Conservation (phyloP, 2,329 filamentous ascomycete species). For the Tolypocladium ophioglossoides region DNA sequence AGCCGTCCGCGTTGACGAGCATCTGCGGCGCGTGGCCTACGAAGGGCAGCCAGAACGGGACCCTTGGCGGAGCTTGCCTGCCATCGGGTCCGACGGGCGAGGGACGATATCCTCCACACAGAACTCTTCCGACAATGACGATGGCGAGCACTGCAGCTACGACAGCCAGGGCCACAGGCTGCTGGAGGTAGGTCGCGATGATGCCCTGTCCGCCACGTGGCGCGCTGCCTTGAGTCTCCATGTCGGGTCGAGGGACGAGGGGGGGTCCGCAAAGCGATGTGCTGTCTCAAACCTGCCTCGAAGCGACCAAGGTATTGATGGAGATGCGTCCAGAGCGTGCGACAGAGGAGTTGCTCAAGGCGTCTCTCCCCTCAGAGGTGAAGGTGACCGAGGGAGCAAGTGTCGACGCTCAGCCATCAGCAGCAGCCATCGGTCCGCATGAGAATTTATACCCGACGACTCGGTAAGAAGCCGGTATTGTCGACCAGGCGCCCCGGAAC, state of each 20-base stretch:
- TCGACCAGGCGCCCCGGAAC: background rate
- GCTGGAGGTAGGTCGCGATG: constrained; percentile 7
- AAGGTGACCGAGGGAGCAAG: background rate
- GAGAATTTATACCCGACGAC: background rate
- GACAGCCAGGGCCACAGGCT: constrained; percentile 12
- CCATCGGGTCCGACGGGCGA: constrained; percentile 1
- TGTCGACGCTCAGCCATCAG: background rate
- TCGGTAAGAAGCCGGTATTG: background rate
- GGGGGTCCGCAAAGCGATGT: background rate
- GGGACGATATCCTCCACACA: background rate
- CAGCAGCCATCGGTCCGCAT: background rate
- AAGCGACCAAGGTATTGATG: background rate
- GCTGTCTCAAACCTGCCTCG: background rate
- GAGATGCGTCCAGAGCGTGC: background rate
- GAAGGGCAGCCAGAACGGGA: constrained; percentile 24
- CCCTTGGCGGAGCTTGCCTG: constrained; percentile 11
- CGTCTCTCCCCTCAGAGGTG: background rate
- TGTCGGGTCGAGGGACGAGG: background rate
- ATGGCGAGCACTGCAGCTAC: constrained; percentile 14
- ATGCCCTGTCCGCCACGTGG: constrained; percentile 2
- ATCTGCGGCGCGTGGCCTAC: constrained; percentile 25
- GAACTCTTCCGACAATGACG: constrained; percentile 14
- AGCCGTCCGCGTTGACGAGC: constrained; percentile 14
- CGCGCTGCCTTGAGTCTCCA: background rate
- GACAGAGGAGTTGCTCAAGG: background rate